A percentile compares a stretch with the other conserved stretches of the same genome.
phyloP scores from a whole-genome alignment of 108 stramenopile genomes.

The Poteriospumella lacustris region DNA sequence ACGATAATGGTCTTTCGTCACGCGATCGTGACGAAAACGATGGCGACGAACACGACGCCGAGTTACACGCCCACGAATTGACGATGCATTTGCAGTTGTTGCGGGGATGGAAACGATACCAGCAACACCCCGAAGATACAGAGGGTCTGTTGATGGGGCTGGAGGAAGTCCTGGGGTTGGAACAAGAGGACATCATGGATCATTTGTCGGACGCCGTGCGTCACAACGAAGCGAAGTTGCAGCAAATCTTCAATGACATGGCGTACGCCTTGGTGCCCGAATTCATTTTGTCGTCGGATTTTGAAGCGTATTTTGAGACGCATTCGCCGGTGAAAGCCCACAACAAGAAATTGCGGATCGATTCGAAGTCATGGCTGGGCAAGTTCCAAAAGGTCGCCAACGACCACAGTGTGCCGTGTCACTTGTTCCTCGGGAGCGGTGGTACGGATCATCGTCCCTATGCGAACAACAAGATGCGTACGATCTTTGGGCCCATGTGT shows the following conservation, averaged over 20 bases:
- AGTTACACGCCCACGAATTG: background rate
- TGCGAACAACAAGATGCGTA: constrained; percentile 6
- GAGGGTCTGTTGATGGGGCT: background rate
- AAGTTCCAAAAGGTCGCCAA: background rate
- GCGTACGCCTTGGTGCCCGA: background rate
- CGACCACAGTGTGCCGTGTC: background rate
- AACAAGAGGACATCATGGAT: background rate
- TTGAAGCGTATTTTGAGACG: background rate
- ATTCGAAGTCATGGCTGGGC: constrained; percentile 8
- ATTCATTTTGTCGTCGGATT: background rate
- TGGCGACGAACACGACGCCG: too few relatives aligned
- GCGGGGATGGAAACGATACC: background rate
- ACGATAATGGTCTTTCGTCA: too few relatives aligned
- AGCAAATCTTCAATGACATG: background rate
- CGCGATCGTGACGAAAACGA: background rate
- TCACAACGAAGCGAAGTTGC: background rate
- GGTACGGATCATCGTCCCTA: constrained; percentile 4
- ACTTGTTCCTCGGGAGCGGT: background rate
- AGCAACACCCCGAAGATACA: background rate
- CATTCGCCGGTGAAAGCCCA: background rate
- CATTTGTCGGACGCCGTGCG: background rate
- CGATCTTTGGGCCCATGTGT: constrained; percentile 4
- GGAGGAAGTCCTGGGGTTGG: background rate
- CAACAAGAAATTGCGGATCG: constrained; percentile 2
- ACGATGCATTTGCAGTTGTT: background rate